Conservation (phyloP, 2,329 filamentous ascomycete genomes). For the Paecilomyces sp. region DNA sequence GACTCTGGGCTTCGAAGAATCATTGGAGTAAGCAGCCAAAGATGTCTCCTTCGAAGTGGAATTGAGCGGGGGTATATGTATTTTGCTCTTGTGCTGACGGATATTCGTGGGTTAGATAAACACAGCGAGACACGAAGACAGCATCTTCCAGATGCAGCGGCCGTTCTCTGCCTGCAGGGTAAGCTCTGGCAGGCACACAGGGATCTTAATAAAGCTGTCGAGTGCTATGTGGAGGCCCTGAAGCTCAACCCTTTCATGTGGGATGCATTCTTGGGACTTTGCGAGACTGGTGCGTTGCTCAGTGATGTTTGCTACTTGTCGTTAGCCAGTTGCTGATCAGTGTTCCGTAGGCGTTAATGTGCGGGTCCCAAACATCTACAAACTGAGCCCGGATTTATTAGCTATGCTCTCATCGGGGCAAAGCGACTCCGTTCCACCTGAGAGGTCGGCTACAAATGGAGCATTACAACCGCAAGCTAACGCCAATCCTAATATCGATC, state of each 20-base stretch:
- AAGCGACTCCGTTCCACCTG: slow-evolving; percentile 22
- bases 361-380: slow-evolving; percentile 80
- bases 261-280: slow-evolving; percentile 88
- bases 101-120: slow-evolving; percentile 40
- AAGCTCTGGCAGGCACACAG: slow-evolving; percentile 78
- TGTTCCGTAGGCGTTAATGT: slow-evolving; percentile 62
- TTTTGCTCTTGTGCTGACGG: not conserved
- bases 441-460: slow-evolving; percentile 24
- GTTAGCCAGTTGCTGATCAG: not conserved
- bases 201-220: slow-evolving; percentile 73
- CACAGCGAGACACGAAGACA: slow-evolving; percentile 71
- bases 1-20: slow-evolving; percentile 67
- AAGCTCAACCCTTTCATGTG: slow-evolving; percentile 94
- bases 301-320: not conserved
- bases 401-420: slow-evolving; percentile 36
- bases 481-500: slow-evolving; percentile 31
- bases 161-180: slow-evolving; percentile 74
- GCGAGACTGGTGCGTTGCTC: slow-evolving; percentile 57
- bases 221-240: slow-evolving; percentile 80
- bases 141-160: slow-evolving; percentile 72
- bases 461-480: slow-evolving; percentile 31
- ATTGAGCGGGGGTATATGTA: not conserved
- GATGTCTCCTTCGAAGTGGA: not conserved
- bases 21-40: slow-evolving; percentile 59
- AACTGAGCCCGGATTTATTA: slow-evolving; percentile 59